A percentile compares a stretch with the other conserved stretches of the same genome.
These are phyloP conservation scores for Metschnikowia koreensis DNA, from an alignment of 805 yeast species.

Conservation along the genomic window DNA sequence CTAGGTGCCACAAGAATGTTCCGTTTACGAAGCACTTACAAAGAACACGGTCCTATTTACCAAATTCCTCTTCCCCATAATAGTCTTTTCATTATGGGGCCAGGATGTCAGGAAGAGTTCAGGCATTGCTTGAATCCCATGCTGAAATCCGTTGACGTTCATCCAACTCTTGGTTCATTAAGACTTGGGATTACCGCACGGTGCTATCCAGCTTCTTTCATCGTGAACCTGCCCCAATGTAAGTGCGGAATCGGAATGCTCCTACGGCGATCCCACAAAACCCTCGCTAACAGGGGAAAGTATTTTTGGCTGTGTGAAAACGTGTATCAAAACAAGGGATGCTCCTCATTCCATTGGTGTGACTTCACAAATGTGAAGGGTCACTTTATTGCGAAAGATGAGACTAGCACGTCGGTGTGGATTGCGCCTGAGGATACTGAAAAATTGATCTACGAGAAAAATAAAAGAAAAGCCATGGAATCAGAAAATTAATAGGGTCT, in stretches of 20 bases:
- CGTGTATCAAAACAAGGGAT: constrained; percentile 42
- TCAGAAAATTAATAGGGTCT: neutral
- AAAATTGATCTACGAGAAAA: constrained; percentile 6
- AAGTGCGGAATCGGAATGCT: constrained; percentile 50
- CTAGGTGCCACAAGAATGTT: constrained; percentile 72
- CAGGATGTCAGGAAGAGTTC: constrained; percentile 74
- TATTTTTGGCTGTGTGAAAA: constrained; percentile 69
- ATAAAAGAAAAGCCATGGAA: no score
- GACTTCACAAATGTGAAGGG: constrained; percentile 35
- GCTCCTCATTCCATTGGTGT: constrained; percentile 52
- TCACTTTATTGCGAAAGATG: constrained; percentile 32
- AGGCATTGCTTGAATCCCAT: constrained; percentile 62
- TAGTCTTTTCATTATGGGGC: constrained; percentile 67
- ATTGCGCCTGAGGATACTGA: constrained; percentile 40
- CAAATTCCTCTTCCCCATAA: constrained; percentile 70
- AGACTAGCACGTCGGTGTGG: constrained; percentile 44
- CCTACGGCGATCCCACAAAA: constrained; percentile 54
- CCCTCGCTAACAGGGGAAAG: constrained; percentile 46
- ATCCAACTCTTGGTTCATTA: constrained; percentile 47
- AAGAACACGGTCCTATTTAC: constrained; percentile 31
- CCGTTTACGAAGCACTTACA: constrained; percentile 48
- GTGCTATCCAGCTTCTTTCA: constrained; percentile 43
- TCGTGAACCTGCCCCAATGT: constrained; percentile 42
- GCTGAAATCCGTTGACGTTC: constrained; percentile 38
- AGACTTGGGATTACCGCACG: constrained; percentile 70